Percentiles rank a stretch among this genome's conserved stretches.
phyloP scores from a whole-genome alignment of 192 early-diverging fungal genomes.

The Funneliformis mosseae region DNA sequence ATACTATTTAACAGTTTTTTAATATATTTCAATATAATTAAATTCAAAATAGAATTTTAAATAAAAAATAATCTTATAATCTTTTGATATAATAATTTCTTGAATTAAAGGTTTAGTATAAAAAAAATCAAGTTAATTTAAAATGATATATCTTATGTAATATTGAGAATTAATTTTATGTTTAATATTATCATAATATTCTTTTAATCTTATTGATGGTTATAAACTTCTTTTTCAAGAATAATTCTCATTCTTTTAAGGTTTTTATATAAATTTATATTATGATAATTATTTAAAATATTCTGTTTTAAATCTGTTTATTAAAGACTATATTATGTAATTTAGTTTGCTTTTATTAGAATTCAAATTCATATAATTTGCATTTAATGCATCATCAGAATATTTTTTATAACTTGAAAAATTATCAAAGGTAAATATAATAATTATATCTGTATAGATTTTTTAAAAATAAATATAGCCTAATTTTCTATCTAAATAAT shows the following conservation, averaged over 20 bases:
- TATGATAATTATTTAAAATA: neutral
- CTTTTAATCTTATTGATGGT: neutral
- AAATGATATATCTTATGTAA: neutral
- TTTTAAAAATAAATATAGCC: slow-evolving; percentile 32
- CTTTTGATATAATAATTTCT: slow-evolving; percentile 24
- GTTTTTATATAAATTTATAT: neutral
- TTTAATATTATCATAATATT: neutral
- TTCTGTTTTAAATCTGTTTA: no score
- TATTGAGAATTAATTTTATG: neutral
- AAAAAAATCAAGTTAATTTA: slow-evolving; percentile 15
- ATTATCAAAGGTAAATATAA: no score
- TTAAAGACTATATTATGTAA: neutral
- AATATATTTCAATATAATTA: no score
- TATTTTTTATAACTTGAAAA: no score
- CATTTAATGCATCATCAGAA: no score
- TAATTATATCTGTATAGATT: slow-evolving; percentile 23
- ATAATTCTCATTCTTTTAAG: slow-evolving; percentile 7
- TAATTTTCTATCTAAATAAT: no score
- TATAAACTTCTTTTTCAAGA: slow-evolving; percentile 9
- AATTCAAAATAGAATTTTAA: slow-evolving; percentile 30
- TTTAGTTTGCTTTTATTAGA: slow-evolving; percentile 23
- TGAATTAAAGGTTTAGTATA: slow-evolving; percentile 13
- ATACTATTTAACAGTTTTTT: no score
- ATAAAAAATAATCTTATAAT: slow-evolving; percentile 23
- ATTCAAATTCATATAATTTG: neutral